These are phyloP conservation scores for Ceratocystis huliohia DNA, from an alignment of 2,329 filamentous ascomycete species.

Conservation along the genomic window DNA sequence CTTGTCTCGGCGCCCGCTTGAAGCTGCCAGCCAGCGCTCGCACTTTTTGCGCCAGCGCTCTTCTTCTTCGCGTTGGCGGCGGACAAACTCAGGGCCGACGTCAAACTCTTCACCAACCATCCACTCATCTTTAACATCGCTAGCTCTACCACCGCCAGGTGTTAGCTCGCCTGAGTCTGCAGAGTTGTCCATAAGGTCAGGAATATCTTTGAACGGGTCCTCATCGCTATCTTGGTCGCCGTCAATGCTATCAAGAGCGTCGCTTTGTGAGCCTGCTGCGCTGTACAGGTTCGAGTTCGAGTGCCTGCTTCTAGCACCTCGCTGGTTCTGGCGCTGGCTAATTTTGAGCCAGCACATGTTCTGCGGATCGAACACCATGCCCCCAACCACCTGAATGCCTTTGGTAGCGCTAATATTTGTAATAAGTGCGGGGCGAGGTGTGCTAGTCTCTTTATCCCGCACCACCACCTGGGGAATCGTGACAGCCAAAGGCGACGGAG, in stretches of 20 bases:
- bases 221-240: conserved; percentile 72
- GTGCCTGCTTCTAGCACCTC: conserved; percentile 14
- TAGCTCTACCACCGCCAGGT: conserved; percentile 32
- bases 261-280: conserved; percentile 28
- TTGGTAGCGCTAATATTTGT: conserved; percentile 75
- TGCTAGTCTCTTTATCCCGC: conserved; percentile 44
- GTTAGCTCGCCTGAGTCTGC: conserved; percentile 37
- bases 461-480: conserved; percentile 33
- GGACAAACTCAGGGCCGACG: conserved; percentile 86
- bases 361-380: conserved; percentile 95
- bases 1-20: conserved; percentile 41
- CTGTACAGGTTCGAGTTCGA: conserved; percentile 18
- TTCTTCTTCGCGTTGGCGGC: conserved; percentile 81
- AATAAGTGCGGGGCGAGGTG: conserved; percentile 66
- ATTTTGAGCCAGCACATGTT: conserved; percentile 97
- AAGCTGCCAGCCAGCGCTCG: conserved; percentile 60
- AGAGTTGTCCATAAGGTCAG: conserved; percentile 65
- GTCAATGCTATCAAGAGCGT: conserved; percentile 46
- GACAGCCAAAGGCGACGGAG: conserved; percentile 36
- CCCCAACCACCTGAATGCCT: conserved; percentile 86
- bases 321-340: conserved; percentile 32
- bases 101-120: conserved; percentile 94
- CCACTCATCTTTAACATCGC: conserved; percentile 61
- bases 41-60: conserved; percentile 81
- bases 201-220: conserved; percentile 89